Evolutionary conservation across 805 yeast genomes (phyloP), one percentile per base, ranked within the genome.

Genomic region (Candida tibetensis): DNA sequence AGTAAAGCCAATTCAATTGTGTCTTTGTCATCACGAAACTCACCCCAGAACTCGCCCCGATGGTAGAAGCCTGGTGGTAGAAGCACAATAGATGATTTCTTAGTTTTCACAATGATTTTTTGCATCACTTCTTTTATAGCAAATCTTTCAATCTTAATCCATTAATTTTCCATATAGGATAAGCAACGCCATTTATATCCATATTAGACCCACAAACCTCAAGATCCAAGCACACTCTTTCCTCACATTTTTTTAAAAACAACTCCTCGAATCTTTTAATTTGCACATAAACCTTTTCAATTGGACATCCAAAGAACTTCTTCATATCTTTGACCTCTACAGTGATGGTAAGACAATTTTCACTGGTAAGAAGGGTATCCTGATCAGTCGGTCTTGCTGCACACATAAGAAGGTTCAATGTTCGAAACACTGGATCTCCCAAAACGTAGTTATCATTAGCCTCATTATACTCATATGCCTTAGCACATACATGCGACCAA

Each of bases 401-500:
- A 25, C 52, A 35, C 2, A 63, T 21, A 1, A 60, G 25, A 5
- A 66, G 34, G 34, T 60, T 63, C 17, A 66, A 32, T 1, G 51
- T 46, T 25, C 57, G 40, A 13, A 49, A 27, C 4, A 13, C 25
- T 1, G 70, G 71, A 36, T 62, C 67, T 3, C 52, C 30, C 3
- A 39, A 39, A 16, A 9, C 42, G 4, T 38, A 22, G n/a, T n/a
- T n/a, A 17, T 39, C 40, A 15, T 42, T 38, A 8, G 34, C 14
- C 7, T 28, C 18, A 22, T 39, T 36, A 12, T 28, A 12, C 9
- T 42, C 41, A 39, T 53, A 65, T 23, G 47, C 36, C 36, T 66
- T 66, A 14, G 58, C 48, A 42, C 67, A 63, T 1, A 59, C 32
- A 14, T 51, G 53, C 15, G 46, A 33, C 41, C 57, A 49, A 37